Evolutionary conservation across 129 eudicot species (phyloP).

Genomic region (Pulicaria dysenterica): DNA sequence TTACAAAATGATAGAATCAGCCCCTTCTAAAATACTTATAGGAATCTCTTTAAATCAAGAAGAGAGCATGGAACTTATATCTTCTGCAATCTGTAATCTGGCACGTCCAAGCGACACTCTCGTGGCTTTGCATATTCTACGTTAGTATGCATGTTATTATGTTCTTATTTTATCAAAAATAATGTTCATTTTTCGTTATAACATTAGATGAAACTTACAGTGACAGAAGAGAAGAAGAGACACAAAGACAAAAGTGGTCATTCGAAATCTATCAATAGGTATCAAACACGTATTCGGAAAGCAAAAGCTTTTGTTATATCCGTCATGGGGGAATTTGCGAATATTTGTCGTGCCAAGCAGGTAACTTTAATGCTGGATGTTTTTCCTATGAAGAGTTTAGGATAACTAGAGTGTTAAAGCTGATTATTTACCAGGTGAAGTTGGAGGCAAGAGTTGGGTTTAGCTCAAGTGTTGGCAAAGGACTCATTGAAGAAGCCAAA

Average conservation of each 20-base stretch:
- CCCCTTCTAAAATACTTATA: conserved; percentile 61
- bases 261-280: conserved; percentile 35
- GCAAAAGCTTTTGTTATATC: conserved; percentile 83
- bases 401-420: not conserved
- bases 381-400: not conserved
- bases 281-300: conserved; percentile 56
- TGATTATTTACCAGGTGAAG: conserved; percentile 50
- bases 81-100: conserved; percentile 63
- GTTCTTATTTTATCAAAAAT: not conserved
- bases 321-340: conserved; percentile 71
- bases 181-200: not conserved
- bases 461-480: conserved; percentile 61
- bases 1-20: conserved; percentile 42
- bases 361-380: conserved; percentile 26
- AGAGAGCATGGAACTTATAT: conserved; percentile 60
- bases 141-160: conserved; percentile 39
- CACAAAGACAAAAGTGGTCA: conserved; percentile 20
- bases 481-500: conserved; percentile 74
- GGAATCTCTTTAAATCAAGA: conserved; percentile 65
- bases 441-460: conserved; percentile 84
- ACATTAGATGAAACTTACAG: conserved; percentile 4
- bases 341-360: conserved; percentile 61
- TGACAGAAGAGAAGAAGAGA: conserved; percentile 41
- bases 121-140: conserved; percentile 74
- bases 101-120: conserved; percentile 68